Base-by-base conservation (phyloP, 202 grass and related monocot genomes). In the Zoysia matrella region DNA sequence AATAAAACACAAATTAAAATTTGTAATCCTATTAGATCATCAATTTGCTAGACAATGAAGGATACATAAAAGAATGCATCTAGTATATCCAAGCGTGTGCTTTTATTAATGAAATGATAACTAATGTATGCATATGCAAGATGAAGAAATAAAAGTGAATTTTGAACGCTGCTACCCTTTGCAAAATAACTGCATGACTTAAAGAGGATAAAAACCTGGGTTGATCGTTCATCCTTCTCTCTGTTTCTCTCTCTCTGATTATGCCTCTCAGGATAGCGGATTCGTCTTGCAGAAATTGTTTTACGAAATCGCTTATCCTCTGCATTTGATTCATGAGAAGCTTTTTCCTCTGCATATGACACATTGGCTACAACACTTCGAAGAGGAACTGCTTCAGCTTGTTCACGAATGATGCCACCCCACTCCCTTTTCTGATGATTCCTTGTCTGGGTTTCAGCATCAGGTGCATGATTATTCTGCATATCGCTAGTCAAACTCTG, bases 321-420 rank as follows among this genome's bases (percentile, higher is more conserved):
- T 67, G 69, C 47, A 57, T 75, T 63, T 52, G 77, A 66, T 49
- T 71, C 44, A 60, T 41, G 53, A 58, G 11, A 30, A 55, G 56
- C 16, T 41, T 74, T 84, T 58, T 83, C 92, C 71, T 90, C 87
- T 57, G 72, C 60, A 57, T 88, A 77, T 47, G 78, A 81, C 81
- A 90, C 83, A 72, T 82, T 71, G 57, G 74, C 78, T 63, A 94
- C 75, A 83, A 92, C 82, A 67, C 89, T 94, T 71, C 76, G 87
- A 78, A 92, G 89, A 71, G 89, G 75, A 86, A 86, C 55, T 77
- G 64, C 16, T 62, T 86, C 89, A 70, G 85, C 54, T 65, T 88
- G 79, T 14, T 83, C 72, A 48, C 51, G 73, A 69, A 65, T 44
- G 61, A 81, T 83, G 80, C 50, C 85, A 83, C 77, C 86, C 92